Conservation (phyloP, 257 asterid species). For the Plantago major region DNA sequence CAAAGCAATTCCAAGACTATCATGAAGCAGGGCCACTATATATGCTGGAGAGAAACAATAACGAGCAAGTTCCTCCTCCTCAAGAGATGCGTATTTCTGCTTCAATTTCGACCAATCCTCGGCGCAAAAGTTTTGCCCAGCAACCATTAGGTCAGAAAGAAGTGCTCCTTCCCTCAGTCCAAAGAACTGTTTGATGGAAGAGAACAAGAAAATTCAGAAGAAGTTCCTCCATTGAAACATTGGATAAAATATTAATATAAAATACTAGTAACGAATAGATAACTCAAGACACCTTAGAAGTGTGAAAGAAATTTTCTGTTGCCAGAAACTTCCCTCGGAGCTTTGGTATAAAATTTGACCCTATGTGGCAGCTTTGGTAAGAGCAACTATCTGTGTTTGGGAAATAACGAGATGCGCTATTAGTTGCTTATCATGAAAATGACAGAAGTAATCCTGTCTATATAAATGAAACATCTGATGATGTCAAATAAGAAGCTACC, state of each 20-base stretch:
- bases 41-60: conserved; percentile 97
- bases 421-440: not conserved
- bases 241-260: not conserved
- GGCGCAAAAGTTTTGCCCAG: conserved; percentile 82
- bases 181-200: conserved; percentile 56
- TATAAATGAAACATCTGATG: conserved; percentile 1
- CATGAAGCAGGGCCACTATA: conserved; percentile 90
- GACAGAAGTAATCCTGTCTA: not conserved
- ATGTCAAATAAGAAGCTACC: conserved; percentile 39
- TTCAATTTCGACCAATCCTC: conserved; percentile 80
- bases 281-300: conserved; percentile 58
- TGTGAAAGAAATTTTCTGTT: conserved; percentile 87
- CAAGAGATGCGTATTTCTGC: conserved; percentile 46
- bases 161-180: conserved; percentile 58
- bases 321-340: conserved; percentile 90
- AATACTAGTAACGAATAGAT: not conserved
- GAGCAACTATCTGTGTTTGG: conserved; percentile 66
- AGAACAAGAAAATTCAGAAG: conserved; percentile 20
- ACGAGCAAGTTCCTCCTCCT: conserved; percentile 71
- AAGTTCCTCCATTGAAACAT: not conserved
- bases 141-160: conserved; percentile 72
- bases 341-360: conserved; percentile 77
- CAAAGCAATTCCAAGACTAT: conserved; percentile 87
- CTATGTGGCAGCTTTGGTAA: conserved; percentile 54
- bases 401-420: conserved; percentile 9